Evolutionary conservation across 2,329 filamentous ascomycete genomes (phyloP).

Genomic region (Periglandula ipomoeae): DNA sequence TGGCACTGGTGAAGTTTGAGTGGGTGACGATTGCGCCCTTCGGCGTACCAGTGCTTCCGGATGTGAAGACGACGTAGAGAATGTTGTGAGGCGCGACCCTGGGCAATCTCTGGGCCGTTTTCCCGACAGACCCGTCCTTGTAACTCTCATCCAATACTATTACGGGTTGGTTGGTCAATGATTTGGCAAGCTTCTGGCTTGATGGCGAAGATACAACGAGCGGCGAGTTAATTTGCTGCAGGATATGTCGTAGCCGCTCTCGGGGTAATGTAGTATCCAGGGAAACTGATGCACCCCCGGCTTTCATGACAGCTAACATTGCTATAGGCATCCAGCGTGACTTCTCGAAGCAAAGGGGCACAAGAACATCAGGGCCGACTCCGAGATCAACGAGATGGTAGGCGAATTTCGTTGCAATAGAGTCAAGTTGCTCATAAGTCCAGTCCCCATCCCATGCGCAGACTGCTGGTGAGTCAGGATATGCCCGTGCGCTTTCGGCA

Average conservation of each 20-base stretch:
- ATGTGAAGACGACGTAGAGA: conserved; percentile 10
- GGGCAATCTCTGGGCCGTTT: not conserved
- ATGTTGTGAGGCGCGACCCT: not conserved
- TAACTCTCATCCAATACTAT: not conserved
- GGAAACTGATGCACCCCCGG: conserved; percentile 19
- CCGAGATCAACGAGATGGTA: conserved; percentile 10
- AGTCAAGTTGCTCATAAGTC: conserved; percentile 15
- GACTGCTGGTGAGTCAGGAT: conserved; percentile 12
- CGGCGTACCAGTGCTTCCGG: conserved; percentile 10
- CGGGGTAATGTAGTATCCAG: conserved; percentile 16
- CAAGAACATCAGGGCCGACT: conserved; percentile 11
- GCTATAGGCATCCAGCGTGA: conserved; percentile 13
- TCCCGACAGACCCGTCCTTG: not conserved
- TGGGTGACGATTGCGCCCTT: conserved; percentile 14
- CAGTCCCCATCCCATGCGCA: conserved; percentile 18
- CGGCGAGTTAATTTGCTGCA: conserved; percentile 4
- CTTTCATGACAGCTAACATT: conserved; percentile 18
- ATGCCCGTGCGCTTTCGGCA: conserved; percentile 1
- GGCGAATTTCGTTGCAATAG: conserved; percentile 6
- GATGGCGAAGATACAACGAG: conserved; percentile 2
- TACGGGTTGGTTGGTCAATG: not conserved
- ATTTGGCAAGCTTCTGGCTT: not conserved
- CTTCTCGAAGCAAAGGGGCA: conserved; percentile 16
- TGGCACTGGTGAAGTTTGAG: conserved; percentile 7
- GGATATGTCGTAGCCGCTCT: conserved; percentile 9